A percentile compares a stretch with the other conserved stretches of the same genome.
Evolutionary conservation across 257 asterid species (phyloP).

Genomic region (Nicotiana attenuata): DNA sequence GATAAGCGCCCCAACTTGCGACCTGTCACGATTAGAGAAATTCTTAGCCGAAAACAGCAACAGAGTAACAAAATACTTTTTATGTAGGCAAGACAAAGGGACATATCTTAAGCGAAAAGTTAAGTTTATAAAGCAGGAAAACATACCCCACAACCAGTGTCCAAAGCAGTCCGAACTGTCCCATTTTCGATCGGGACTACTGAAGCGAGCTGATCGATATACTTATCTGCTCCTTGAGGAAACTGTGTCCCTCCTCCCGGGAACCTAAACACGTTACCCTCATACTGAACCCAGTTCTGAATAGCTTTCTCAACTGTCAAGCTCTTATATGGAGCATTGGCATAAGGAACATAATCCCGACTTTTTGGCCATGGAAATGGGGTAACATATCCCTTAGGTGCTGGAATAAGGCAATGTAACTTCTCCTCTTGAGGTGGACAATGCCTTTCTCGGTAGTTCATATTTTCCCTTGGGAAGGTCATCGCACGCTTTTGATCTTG

Average conservation of each 20-base stretch:
- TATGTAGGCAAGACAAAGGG: not conserved
- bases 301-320: constrained; percentile 97
- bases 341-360: constrained; percentile 93
- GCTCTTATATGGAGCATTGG: constrained; percentile 96
- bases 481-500: constrained; percentile 94
- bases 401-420: constrained; percentile 88
- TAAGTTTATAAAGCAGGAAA: not conserved
- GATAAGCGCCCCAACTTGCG: constrained; percentile 98
- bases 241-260: constrained; percentile 99
- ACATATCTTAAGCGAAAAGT: not conserved
- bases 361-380: constrained; percentile 97
- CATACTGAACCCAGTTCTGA: constrained; percentile 96
- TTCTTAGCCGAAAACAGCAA: not conserved
- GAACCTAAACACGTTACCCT: constrained; percentile 88
- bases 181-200: constrained; percentile 86
- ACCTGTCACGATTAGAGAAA: constrained; percentile 41
- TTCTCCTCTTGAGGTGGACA: constrained; percentile 82
- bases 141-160: constrained; percentile 99
- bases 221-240: constrained; percentile 98
- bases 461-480: constrained; percentile 89
- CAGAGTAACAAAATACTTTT: not conserved
- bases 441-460: constrained; percentile 96
- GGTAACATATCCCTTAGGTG: constrained; percentile 91
- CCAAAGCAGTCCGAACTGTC: constrained; percentile 81
- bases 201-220: constrained; percentile 91